Percentiles rank a stretch among this genome's conserved stretches.
These are phyloP conservation scores for Pythium vanterpoolii DNA, from an alignment of 352 stramenopile genomes.

Conservation along the genomic window DNA sequence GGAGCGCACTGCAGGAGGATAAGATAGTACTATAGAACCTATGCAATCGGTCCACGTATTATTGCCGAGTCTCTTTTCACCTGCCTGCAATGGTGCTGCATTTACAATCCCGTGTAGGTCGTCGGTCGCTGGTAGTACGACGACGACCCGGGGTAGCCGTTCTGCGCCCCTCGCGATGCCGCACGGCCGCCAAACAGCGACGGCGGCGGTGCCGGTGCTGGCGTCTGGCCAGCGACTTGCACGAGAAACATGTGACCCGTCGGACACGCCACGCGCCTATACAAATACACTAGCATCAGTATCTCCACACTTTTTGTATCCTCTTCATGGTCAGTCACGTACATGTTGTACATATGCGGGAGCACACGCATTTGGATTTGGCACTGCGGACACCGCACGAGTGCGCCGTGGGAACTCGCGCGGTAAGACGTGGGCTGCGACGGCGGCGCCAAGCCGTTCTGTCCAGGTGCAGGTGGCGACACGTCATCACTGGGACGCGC, in stretches of 20 bases:
- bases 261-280: constrained; percentile 69
- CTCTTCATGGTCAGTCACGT: constrained; percentile 23
- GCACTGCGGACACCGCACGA: constrained; percentile 81
- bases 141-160: constrained; percentile 13
- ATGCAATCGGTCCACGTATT: neutral
- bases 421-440: constrained; percentile 65
- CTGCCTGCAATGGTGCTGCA: too few species aligned
- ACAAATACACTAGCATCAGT: constrained; percentile 4
- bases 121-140: constrained; percentile 13
- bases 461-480: neutral
- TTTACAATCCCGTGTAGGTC: constrained; percentile 17
- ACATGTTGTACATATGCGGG: constrained; percentile 90
- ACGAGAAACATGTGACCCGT: constrained; percentile 86
- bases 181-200: constrained; percentile 7
- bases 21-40: neutral
- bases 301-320: neutral
- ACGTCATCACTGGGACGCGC: constrained; percentile 41
- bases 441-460: constrained; percentile 15
- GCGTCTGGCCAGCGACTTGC: constrained; percentile 51
- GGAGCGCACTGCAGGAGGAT: too few species aligned
- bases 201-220: neutral
- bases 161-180: neutral
- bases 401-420: constrained; percentile 74
- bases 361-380: constrained; percentile 87
- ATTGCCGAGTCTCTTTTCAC: neutral